phyloP scores from a whole-genome alignment of 129 eudicot species.

The Arctium lappa region DNA sequence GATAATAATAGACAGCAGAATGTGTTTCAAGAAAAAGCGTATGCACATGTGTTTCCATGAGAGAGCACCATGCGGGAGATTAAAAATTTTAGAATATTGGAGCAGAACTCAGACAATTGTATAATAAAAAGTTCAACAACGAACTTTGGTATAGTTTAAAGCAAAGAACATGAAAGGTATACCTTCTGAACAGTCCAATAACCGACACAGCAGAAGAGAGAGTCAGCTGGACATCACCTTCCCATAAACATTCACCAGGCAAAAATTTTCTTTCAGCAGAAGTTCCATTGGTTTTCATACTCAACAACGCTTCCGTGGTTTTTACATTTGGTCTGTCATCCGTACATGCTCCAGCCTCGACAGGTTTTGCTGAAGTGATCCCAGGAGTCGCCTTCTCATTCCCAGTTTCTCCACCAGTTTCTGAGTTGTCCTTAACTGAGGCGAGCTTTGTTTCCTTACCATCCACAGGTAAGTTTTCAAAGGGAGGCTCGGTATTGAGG shows the following conservation, averaged over 20 bases:
- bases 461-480: constrained; percentile 51
- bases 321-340: constrained; percentile 7
- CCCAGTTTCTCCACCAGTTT: constrained; percentile 20
- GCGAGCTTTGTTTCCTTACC: constrained; percentile 19
- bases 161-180: neutral
- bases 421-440: constrained; percentile 25
- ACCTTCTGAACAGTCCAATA: constrained; percentile 69
- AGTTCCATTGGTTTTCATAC: constrained; percentile 19
- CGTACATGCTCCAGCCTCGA: constrained; percentile 15
- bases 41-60: neutral
- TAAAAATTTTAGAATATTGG: neutral
- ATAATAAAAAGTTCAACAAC: neutral
- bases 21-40: neutral
- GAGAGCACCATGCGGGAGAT: neutral
- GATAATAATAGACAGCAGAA: neutral
- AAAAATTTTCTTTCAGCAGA: constrained; percentile 22
- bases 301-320: constrained; percentile 7
- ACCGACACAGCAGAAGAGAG: constrained; percentile 50
- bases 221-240: constrained; percentile 65
- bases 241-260: constrained; percentile 52
- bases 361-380: constrained; percentile 24
- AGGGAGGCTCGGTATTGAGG: constrained; percentile 76
- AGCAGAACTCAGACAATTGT: neutral
- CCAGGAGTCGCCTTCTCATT: constrained; percentile 6
- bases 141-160: neutral